phyloP scores from a whole-genome alignment of 805 yeast species.

The Candida nonsorbophila region DNA sequence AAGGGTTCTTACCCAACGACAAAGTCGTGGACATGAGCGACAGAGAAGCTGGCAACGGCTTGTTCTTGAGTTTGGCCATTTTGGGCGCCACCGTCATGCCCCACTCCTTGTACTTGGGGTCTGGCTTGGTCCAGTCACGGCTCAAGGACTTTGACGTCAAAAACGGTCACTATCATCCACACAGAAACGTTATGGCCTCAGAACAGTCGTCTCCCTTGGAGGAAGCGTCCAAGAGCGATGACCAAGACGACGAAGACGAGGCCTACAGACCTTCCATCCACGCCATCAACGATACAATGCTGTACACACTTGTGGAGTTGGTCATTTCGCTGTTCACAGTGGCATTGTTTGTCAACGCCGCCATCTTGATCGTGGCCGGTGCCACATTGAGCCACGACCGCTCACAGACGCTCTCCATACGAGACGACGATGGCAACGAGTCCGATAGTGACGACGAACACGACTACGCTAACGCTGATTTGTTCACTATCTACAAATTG shows the following conservation, averaged over 20 bases:
- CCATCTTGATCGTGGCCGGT: constrained; percentile 81
- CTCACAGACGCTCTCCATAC: constrained; percentile 8
- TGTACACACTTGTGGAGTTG: constrained; percentile 35
- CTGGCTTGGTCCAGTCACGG: constrained; percentile 84
- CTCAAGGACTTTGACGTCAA: constrained; percentile 66
- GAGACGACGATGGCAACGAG: constrained; percentile 9
- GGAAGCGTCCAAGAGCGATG: neutral
- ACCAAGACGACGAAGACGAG: constrained; percentile 5
- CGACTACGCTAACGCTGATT: constrained; percentile 57
- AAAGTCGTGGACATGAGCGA: constrained; percentile 33
- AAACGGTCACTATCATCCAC: constrained; percentile 49
- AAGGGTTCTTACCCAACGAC: constrained; percentile 63
- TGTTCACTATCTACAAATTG: constrained; percentile 73
- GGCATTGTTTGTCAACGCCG: constrained; percentile 41
- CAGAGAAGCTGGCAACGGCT: constrained; percentile 53
- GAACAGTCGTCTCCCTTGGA: too few relatives aligned
- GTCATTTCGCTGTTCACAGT: constrained; percentile 35
- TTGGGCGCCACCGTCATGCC: constrained; percentile 97
- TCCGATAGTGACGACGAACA: constrained; percentile 27
- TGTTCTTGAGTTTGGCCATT: constrained; percentile 75
- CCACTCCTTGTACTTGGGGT: constrained; percentile 78
- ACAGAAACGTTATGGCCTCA: too few relatives aligned
- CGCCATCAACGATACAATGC: constrained; percentile 37
- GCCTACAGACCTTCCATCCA: constrained; percentile 34
- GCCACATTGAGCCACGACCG: constrained; percentile 57